Base-by-base conservation (phyloP, 306 rosid genomes). In the Ochetophila trinervis region DNA sequence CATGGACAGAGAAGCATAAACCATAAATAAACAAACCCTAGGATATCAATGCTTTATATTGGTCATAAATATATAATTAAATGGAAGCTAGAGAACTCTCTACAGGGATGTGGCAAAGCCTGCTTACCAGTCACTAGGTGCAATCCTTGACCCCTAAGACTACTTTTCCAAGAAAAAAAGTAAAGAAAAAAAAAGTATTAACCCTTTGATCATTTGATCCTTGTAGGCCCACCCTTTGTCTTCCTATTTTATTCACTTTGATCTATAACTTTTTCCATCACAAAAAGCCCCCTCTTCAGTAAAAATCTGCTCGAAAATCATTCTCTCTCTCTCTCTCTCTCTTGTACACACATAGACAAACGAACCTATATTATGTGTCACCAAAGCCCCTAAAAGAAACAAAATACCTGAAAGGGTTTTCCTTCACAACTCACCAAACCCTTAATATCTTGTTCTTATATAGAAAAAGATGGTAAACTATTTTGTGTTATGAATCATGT, bases 211-310 rank as follows among this genome's bases (percentile, higher is more conserved):
- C 23, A 64, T 56, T 47, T 60, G 71, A 42, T 65, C 30, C 35
- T 68, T 35, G 76, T 59, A 68, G 79, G 80, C 40, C 68, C 71
- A 62, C 72, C 69, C 21, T 30, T 34, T 57, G 62, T 49, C 71
- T 47, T 42, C 54, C 60, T 76, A 58, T 67, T 63, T 32, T 24
- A 63, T 64, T 72, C 40, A 64, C 69, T 48, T 74, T 69, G 60
- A 65, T 60, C 30, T 34, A 53, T 36, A 57, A 47, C 81, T 66
- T 79, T 74, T 73, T 80, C 80, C 80, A 66, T 72, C 73, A 70
- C 63, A 56, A 23, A 37, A 19, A n/a, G 71, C 57, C 53, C 57
- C 53, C 59, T 63, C 72, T 68, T 63, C 74, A 52, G 68, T 50
- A 70, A 80, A 72, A 68, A 48, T 71, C 60, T 74, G 8, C 54